Percentiles rank a stretch among this genome's conserved stretches.
Conservation (phyloP, 2,329 filamentous ascomycete genomes). For the Apiospora kogelbergensis region DNA sequence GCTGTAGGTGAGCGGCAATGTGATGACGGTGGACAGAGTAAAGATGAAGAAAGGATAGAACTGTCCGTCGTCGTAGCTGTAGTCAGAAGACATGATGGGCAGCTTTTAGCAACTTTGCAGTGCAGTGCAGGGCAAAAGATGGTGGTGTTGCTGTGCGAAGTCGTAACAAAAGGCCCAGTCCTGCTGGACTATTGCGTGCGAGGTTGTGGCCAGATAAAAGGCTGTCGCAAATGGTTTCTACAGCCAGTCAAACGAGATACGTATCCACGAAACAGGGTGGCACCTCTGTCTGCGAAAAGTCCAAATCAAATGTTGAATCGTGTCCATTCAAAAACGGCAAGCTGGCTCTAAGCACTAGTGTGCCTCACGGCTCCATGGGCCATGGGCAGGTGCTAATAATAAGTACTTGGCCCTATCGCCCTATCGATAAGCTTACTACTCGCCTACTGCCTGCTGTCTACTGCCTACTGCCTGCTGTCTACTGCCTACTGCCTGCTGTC, state of each 20-base stretch:
- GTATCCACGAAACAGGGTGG: slow-evolving; percentile 4
- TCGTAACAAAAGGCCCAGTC: slow-evolving; percentile 8
- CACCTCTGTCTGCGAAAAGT: not conserved
- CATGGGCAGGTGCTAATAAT: not conserved
- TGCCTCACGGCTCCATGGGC: too few species aligned
- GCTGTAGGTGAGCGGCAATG: slow-evolving; percentile 85
- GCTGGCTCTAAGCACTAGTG: slow-evolving; percentile 4
- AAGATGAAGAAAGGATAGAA: slow-evolving; percentile 99
- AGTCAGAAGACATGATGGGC: slow-evolving; percentile 82
- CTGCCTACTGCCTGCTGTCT: too few species aligned
- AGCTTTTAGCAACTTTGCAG: slow-evolving; percentile 17
- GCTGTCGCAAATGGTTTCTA: slow-evolving; percentile 2
- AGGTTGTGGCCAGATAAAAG: slow-evolving; percentile 3
- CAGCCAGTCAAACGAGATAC: not conserved
- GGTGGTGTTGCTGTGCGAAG: slow-evolving; percentile 8
- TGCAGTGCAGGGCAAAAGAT: not conserved
- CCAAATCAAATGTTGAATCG: slow-evolving; percentile 8
- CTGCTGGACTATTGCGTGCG: slow-evolving; percentile 9
- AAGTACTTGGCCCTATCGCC: not conserved
- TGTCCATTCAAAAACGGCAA: slow-evolving; percentile 7
- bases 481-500: too few species aligned
- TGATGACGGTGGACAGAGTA: slow-evolving; percentile 83
- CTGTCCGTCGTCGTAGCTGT: slow-evolving; percentile 97
- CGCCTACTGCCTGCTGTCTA: too few species aligned
- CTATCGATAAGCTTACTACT: not conserved